Conservation (phyloP, 352 stramenopile genomes). For the Globisporangium takayamanum region DNA sequence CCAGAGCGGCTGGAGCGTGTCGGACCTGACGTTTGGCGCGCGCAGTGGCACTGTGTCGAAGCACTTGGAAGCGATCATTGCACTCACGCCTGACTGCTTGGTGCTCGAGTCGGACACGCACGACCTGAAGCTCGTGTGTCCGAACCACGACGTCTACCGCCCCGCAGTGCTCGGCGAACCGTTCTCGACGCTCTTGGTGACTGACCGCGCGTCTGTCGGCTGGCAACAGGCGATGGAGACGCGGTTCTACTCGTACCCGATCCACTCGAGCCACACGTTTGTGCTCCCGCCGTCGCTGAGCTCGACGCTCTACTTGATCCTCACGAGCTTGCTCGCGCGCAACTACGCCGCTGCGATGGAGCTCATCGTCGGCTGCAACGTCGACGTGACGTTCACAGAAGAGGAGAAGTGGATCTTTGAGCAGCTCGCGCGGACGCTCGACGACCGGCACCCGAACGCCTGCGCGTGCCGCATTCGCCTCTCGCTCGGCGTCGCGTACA, state of each 20-base stretch:
- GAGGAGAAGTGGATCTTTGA: slow-evolving; percentile 98
- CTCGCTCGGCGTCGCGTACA: slow-evolving; percentile 86
- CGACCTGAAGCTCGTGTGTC: slow-evolving; percentile 71
- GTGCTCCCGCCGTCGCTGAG: slow-evolving; percentile 94
- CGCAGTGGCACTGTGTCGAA: slow-evolving; percentile 23
- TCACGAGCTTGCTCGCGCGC: slow-evolving; percentile 94
- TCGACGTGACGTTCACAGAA: slow-evolving; percentile 92
- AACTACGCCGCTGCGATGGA: slow-evolving; percentile 95
- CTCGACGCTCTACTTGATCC: slow-evolving; percentile 96
- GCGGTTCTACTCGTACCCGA: slow-evolving; percentile 96
- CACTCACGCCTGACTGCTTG: slow-evolving; percentile 54
- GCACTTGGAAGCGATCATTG: slow-evolving; percentile 44
- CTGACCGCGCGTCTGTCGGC: slow-evolving; percentile 63
- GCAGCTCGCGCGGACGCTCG: slow-evolving; percentile 91
- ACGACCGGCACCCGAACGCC: slow-evolving; percentile 94
- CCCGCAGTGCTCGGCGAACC: slow-evolving; percentile 66
- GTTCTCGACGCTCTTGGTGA: slow-evolving; percentile 73
- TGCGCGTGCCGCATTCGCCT: slow-evolving; percentile 92
- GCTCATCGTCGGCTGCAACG: slow-evolving; percentile 94
- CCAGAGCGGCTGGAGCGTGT: slow-evolving; percentile 82
- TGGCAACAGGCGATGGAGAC: slow-evolving; percentile 89
- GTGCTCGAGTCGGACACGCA: slow-evolving; percentile 73
- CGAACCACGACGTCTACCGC: slow-evolving; percentile 82
- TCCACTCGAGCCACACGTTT: slow-evolving; percentile 95
- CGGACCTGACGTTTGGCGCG: slow-evolving; percentile 44